Evolutionary conservation across 1,284 basidiomycete genomes (phyloP), one percentile per base, ranked within the genome.

Genomic region (Polyporus tsugae): DNA sequence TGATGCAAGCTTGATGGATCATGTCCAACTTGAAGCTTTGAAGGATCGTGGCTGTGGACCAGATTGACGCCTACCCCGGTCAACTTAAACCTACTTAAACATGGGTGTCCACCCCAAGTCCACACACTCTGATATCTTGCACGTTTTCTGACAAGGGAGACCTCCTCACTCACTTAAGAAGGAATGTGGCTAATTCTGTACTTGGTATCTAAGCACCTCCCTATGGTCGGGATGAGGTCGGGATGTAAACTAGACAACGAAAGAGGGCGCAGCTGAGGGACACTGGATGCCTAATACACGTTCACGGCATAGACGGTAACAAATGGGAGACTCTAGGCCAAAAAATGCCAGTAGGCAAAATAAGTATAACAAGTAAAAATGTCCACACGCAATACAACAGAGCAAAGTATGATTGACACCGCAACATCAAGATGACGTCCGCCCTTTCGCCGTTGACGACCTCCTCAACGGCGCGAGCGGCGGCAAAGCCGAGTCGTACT

Each of bases 401-500:
- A 29, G 10, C 46, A 13, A 52, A 11, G 10, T 17, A 42, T 29
- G 29, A 29, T 42, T 17, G 41, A 17, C 11, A 10, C 22, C 46
- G 5, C 46, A 52, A 25, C 22, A 13, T 13, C 46, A 29, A 13
- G 46, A 4, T 17, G 2, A 22, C 62, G 7, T 22, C 49, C 11
- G 36, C 6, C 52, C 62, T 25, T 63, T 63, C 33, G 38, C 33
- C 38, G 13, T 60, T 33, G 55, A 44, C 41, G 10, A 22, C 15
- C 62, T 55, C 22, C 53, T 63, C 52, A 58, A n/a, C 2, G 53
- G 53, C 22, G 22, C 53, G 2, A 58, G 25, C 4, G 53, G 62
- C 38, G 46, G 5, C 22, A 58, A 13, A 17, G 41, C 5, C 29
- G 35, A 36, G 4, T 39, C 33, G 6, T 19, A 42, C 53, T 22